phyloP scores from a whole-genome alignment of 2,329 filamentous ascomycete genomes.

The Gyromitra esculenta region DNA sequence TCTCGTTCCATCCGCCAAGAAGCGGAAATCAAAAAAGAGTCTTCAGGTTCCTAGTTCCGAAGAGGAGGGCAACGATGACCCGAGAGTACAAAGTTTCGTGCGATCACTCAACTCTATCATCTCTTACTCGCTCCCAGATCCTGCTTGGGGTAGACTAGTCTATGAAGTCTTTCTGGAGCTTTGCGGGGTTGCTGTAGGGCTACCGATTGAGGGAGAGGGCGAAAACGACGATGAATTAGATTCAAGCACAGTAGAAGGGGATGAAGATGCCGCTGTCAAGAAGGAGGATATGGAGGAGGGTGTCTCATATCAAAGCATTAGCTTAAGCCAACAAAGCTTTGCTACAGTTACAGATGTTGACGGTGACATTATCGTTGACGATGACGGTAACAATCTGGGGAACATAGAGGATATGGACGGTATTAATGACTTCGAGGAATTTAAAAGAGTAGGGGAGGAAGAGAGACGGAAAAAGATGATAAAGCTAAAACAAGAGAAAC shows the following conservation, averaged over 20 bases:
- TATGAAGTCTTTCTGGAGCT: slow-evolving; percentile 54
- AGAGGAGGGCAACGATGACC: slow-evolving; percentile 51
- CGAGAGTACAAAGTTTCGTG: slow-evolving; percentile 48
- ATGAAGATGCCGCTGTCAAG: slow-evolving; percentile 23
- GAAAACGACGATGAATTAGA: slow-evolving; percentile 51
- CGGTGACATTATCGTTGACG: slow-evolving; percentile 52
- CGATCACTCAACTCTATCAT: slow-evolving; percentile 57
- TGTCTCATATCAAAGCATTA: slow-evolving; percentile 35
- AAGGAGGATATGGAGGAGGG: slow-evolving; percentile 45
- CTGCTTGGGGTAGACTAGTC: slow-evolving; percentile 53
- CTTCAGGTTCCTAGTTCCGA: slow-evolving; percentile 18
- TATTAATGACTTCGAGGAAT: slow-evolving; percentile 36
- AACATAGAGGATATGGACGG: slow-evolving; percentile 43
- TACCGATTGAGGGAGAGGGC: slow-evolving; percentile 41
- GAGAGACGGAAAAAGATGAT: slow-evolving; percentile 18
- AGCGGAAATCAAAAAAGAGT: slow-evolving; percentile 41
- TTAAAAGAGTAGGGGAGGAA: slow-evolving; percentile 46
- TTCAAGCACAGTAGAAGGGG: slow-evolving; percentile 51
- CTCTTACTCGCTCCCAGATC: slow-evolving; percentile 56
- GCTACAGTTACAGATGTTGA: slow-evolving; percentile 50
- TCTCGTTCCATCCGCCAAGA: slow-evolving; percentile 41
- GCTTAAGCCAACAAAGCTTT: slow-evolving; percentile 47
- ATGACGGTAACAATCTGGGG: slow-evolving; percentile 44
- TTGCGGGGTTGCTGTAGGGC: slow-evolving; percentile 52
- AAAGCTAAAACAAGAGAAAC: slow-evolving; percentile 38